Evolutionary conservation across 148 eudicot genomes (phyloP).

Genomic region (Rhododendron mucronatum): DNA sequence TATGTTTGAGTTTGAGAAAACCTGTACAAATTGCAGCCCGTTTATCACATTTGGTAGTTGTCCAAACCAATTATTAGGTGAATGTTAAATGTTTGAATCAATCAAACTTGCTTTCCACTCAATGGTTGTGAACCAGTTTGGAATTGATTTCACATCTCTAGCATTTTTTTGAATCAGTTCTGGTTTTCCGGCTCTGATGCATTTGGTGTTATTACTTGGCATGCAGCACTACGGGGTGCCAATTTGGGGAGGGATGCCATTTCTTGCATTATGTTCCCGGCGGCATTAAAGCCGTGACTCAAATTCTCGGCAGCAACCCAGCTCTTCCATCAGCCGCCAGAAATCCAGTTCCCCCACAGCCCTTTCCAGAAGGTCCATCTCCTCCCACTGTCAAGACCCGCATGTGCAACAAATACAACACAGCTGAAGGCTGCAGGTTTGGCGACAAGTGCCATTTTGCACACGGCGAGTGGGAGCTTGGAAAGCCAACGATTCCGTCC

Average conservation of each 20-base stretch:
- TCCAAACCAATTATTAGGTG: neutral
- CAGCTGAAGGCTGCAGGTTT: slow-evolving; percentile 77
- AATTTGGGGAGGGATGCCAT: slow-evolving; percentile 84
- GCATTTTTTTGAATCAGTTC: neutral
- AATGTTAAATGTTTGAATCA: neutral
- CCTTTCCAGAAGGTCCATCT: slow-evolving; percentile 46
- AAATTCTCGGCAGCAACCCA: slow-evolving; percentile 46
- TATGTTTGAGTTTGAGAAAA: slow-evolving; percentile 3
- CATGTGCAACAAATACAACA: slow-evolving; percentile 60
- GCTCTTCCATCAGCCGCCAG: slow-evolving; percentile 40
- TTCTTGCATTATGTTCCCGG: slow-evolving; percentile 85
- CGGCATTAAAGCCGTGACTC: slow-evolving; percentile 74
- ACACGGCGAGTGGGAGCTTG: slow-evolving; percentile 88
- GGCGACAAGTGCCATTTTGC: slow-evolving; percentile 91
- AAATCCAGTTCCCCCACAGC: slow-evolving; percentile 33
- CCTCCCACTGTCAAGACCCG: slow-evolving; percentile 54
- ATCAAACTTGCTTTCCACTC: neutral
- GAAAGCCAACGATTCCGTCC: slow-evolving; percentile 45
- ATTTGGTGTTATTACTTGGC: neutral
- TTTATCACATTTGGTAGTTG: neutral
- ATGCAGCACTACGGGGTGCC: slow-evolving; percentile 89
- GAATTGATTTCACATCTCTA: neutral
- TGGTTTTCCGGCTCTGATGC: neutral
- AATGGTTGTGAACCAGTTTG: neutral
- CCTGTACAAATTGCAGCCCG: neutral